These are phyloP conservation scores for Boletus edulis DNA, from an alignment of 768 basidiomycete species.

Conservation along the genomic window DNA sequence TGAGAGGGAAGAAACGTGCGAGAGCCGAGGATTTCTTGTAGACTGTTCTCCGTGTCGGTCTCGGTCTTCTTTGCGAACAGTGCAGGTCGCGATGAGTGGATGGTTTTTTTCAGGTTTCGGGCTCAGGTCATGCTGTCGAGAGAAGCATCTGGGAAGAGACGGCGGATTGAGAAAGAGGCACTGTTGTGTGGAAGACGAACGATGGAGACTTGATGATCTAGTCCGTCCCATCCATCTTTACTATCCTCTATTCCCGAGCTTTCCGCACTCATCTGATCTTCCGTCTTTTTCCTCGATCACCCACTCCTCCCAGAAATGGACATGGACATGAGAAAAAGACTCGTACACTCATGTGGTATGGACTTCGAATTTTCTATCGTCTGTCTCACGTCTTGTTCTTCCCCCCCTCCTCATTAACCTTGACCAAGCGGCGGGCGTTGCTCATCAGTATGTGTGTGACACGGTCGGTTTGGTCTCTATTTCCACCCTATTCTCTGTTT, in stretches of 20 bases:
- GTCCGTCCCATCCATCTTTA: slow-evolving; percentile 36
- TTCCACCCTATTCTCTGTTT: not conserved
- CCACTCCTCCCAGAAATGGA: slow-evolving; percentile 8
- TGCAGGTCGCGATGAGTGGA: slow-evolving; percentile 30
- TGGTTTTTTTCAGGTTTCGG: slow-evolving; percentile 31
- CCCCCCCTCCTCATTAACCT: slow-evolving; percentile 6
- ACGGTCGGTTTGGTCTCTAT: slow-evolving; percentile 31
- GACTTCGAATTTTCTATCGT: slow-evolving; percentile 15
- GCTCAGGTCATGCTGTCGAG: slow-evolving; percentile 17
- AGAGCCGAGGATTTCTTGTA: slow-evolving; percentile 85
- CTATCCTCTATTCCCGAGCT: slow-evolving; percentile 20
- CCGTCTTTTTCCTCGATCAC: slow-evolving; percentile 10
- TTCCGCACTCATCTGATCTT: slow-evolving; percentile 28
- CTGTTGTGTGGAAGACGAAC: slow-evolving; percentile 6
- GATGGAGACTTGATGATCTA: slow-evolving; percentile 33
- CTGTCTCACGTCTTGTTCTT: slow-evolving; percentile 18
- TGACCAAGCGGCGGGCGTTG: slow-evolving; percentile 17
- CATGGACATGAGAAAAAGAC: slow-evolving; percentile 9
- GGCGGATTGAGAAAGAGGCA: not conserved
- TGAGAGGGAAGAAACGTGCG: slow-evolving; percentile 79
- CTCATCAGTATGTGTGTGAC: slow-evolving; percentile 21
- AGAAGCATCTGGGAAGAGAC: slow-evolving; percentile 1
- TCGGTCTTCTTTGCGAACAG: slow-evolving; percentile 26
- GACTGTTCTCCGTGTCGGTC: slow-evolving; percentile 25
- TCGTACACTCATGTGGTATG: slow-evolving; percentile 28